Base-by-base conservation (phyloP, 1,284 basidiomycete species). In the Waitea zeae region DNA sequence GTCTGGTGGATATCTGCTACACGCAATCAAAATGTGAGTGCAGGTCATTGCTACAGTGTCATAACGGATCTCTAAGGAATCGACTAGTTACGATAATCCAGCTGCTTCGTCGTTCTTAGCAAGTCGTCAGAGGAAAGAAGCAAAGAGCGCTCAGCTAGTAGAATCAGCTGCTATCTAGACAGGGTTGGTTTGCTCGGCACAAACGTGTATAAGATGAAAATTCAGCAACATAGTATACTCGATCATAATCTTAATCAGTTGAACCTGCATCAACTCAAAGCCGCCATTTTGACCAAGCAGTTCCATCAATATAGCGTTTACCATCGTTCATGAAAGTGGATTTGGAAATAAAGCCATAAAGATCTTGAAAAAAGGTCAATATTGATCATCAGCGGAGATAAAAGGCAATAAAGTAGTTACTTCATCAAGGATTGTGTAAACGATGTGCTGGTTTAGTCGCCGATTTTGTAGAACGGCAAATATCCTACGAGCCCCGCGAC, bases 401-500 rank as follows among this genome's bases (percentile, higher is more conserved):
- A 7, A 26, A n/a, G 22, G 22, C 22, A n/a, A 20, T 14, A 12
- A 19, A 9, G 18, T 11, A 33, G 12, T 39, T 44, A 89, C 84
- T 66, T 93, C 89, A 44, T 95, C 90, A 12, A 89, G 56, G 36
- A 95, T 67, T 17, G 70, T 81, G 51, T 93, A 84, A 14, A 79
- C 67, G 34, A 96, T 74, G 50, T 95, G 89, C 51, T 93, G 87
- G 51, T 95, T 96, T 24, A 97, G 59, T 13, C 92, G 65, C 36
- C 78, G 68, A 49, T 97, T 96, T 53, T 97, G 93, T 31, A 96
- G 52, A 1, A 92, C 84, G 2, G 88, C 78, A 49, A 96, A 96
- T 40, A 93, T 79, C 34, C 87, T 67, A 33, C 88, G 67, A 3
- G 92, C 89, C 4, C 90, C 93, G 30, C 88, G 68, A 5, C 89